phyloP scores from a whole-genome alignment of 805 yeast species.

The Nakazawaea molendinolei region DNA sequence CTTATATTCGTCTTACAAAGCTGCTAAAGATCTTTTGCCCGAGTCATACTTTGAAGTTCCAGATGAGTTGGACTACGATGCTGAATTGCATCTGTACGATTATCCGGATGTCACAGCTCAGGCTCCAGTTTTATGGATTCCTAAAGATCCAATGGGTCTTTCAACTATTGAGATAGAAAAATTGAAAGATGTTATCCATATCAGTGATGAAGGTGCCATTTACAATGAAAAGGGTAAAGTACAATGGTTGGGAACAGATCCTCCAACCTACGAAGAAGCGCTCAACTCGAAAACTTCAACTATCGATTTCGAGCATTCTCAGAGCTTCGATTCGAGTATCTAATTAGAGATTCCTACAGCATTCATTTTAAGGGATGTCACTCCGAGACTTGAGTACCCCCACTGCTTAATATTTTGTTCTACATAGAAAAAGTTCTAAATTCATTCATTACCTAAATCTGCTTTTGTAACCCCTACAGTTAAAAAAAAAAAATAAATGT shows the following conservation, averaged over 20 bases:
- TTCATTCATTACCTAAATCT: too few species aligned
- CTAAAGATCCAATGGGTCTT: constrained; percentile 83
- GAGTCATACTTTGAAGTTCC: constrained; percentile 48
- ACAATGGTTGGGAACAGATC: constrained; percentile 38
- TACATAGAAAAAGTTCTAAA: too few species aligned
- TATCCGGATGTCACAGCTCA: constrained; percentile 65
- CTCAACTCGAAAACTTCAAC: too few species aligned
- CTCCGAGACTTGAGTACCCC: too few species aligned
- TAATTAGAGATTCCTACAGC: too few species aligned
- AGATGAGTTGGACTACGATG: constrained; percentile 32
- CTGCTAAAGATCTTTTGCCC: constrained; percentile 47
- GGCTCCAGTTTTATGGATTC: constrained; percentile 85
- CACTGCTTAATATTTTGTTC: too few species aligned
- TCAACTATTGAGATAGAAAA: constrained; percentile 53
- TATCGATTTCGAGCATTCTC: too few species aligned
- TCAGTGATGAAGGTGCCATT: constrained; percentile 62
- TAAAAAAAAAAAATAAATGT: too few species aligned
- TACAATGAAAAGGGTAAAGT: constrained; percentile 46
- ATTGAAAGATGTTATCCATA: constrained; percentile 47
- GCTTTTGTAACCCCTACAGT: too few species aligned
- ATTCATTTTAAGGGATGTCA: too few species aligned
- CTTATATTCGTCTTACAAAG: constrained; percentile 41
- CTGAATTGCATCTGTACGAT: constrained; percentile 62
- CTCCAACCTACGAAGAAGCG: constrained; percentile 30
- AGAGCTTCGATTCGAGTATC: too few species aligned